Percentiles rank a stretch among this genome's conserved stretches.
phyloP scores from a whole-genome alignment of 768 basidiomycete species.

The Amanita pseudoporphyria region DNA sequence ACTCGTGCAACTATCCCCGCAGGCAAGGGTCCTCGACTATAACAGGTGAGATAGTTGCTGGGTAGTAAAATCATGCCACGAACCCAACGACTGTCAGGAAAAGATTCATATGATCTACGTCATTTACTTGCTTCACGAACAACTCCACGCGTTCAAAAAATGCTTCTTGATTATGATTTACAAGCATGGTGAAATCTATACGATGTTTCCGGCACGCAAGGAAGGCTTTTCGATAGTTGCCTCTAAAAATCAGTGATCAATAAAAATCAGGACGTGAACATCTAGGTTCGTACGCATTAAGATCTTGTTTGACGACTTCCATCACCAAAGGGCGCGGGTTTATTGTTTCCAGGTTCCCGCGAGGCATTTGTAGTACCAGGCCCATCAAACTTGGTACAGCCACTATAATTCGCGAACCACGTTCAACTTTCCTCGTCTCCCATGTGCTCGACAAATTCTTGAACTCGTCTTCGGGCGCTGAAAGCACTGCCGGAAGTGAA shows the following conservation, averaged over 20 bases:
- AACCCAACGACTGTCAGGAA: constrained; percentile 84
- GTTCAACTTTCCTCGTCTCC: constrained; percentile 76
- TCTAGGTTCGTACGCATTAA: constrained; percentile 46
- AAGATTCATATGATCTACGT: constrained; percentile 88
- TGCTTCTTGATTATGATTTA: constrained; percentile 62
- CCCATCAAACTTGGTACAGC: constrained; percentile 84
- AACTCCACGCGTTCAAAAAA: constrained; percentile 54
- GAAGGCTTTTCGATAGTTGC: constrained; percentile 80
- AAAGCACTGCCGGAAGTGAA: constrained; percentile 17
- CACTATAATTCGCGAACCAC: constrained; percentile 84
- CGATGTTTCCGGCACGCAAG: constrained; percentile 88
- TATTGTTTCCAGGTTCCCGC: constrained; percentile 94
- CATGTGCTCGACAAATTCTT: constrained; percentile 28
- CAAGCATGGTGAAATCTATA: constrained; percentile 83
- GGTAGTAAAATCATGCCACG: constrained; percentile 14
- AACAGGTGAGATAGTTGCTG: not conserved
- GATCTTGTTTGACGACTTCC: constrained; percentile 67
- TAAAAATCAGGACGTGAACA: not conserved
- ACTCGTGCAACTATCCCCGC: constrained; percentile 54
- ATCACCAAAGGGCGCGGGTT: constrained; percentile 89
- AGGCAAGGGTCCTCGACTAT: constrained; percentile 50
- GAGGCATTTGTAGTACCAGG: constrained; percentile 92
- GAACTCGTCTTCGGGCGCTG: constrained; percentile 17
- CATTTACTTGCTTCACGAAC: constrained; percentile 80
- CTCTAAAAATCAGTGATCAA: constrained; percentile 31